phyloP scores from a whole-genome alignment of 2,329 filamentous ascomycete genomes.

The Clarireedia paspali region DNA sequence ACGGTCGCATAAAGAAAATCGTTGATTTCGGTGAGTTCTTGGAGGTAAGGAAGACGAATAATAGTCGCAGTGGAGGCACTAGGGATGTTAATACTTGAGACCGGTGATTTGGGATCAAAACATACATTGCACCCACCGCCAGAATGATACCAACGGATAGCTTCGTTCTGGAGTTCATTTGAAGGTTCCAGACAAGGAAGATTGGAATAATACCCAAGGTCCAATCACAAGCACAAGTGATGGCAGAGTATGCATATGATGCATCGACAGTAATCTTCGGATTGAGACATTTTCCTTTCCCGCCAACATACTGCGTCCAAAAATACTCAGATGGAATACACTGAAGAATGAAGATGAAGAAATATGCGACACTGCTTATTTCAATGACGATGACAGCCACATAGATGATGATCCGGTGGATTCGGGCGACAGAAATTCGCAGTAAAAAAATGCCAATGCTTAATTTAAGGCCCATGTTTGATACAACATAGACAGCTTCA shows the following conservation, averaged over 20 bases:
- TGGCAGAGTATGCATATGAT: constrained; percentile 34
- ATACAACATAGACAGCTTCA: constrained; percentile 33
- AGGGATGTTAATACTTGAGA: neutral
- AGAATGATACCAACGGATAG: constrained; percentile 28
- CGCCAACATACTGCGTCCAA: constrained; percentile 31
- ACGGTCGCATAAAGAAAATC: constrained; percentile 35
- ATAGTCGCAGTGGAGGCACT: constrained; percentile 34
- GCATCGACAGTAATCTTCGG: constrained; percentile 26
- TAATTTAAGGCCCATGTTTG: constrained; percentile 33
- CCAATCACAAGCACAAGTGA: constrained; percentile 35
- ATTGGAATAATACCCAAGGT: constrained; percentile 34
- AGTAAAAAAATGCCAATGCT: constrained; percentile 34
- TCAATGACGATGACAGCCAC: constrained; percentile 27
- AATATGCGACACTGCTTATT: constrained; percentile 31
- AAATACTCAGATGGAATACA: constrained; percentile 33
- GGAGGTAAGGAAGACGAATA: constrained; percentile 35
- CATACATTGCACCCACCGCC: constrained; percentile 32
- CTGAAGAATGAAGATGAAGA: constrained; percentile 34
- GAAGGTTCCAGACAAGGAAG: constrained; percentile 35
- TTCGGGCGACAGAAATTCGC: constrained; percentile 29
- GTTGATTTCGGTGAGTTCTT: constrained; percentile 27
- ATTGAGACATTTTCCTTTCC: constrained; percentile 30
- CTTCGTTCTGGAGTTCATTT: constrained; percentile 34
- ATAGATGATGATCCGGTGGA: constrained; percentile 31
- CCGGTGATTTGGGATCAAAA: constrained; percentile 13